Percentiles rank a stretch among this genome's conserved stretches.
Conservation (phyloP, 306 rosid species). For the Sphenostylis stenocarpa region DNA sequence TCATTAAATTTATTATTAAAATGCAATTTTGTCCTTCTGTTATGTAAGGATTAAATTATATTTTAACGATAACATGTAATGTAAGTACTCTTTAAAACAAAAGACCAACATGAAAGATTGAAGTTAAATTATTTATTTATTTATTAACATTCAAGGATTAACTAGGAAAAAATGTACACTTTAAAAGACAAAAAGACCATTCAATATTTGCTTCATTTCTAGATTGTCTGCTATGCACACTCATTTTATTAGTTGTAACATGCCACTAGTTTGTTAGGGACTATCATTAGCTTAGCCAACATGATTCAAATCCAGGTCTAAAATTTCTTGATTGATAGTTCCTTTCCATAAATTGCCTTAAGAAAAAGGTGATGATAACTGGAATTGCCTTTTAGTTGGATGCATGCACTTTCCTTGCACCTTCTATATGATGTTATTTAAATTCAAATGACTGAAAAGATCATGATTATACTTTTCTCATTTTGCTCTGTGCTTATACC, state of each 20-base stretch:
- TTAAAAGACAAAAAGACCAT: too few relatives aligned
- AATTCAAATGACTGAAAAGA: constrained; percentile 4
- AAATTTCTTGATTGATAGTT: not conserved
- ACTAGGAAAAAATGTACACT: too few relatives aligned
- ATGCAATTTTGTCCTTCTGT: too few relatives aligned
- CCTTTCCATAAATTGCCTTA: not conserved
- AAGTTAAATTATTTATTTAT: too few relatives aligned
- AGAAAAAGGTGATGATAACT: not conserved
- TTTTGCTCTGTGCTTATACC: not conserved
- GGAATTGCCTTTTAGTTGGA: not conserved
- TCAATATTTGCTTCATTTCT: too few relatives aligned
- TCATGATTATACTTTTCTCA: not conserved
- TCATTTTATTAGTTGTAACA: not conserved
- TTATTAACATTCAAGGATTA: too few relatives aligned
- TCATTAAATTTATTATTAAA: too few relatives aligned
- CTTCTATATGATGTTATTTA: not conserved
- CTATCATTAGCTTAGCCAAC: not conserved
- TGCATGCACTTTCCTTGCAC: not conserved
- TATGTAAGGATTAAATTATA: too few relatives aligned
- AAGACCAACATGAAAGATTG: too few relatives aligned
- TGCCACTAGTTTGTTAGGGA: not conserved
- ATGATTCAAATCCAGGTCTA: not conserved
- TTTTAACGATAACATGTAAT: too few relatives aligned
- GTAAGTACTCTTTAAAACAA: too few relatives aligned
- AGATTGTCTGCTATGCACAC: not conserved